A percentile compares a stretch with the other conserved stretches of the same genome.
These are phyloP conservation scores for Brassica carinata DNA, from an alignment of 345 rosid species.

Conservation along the genomic window DNA sequence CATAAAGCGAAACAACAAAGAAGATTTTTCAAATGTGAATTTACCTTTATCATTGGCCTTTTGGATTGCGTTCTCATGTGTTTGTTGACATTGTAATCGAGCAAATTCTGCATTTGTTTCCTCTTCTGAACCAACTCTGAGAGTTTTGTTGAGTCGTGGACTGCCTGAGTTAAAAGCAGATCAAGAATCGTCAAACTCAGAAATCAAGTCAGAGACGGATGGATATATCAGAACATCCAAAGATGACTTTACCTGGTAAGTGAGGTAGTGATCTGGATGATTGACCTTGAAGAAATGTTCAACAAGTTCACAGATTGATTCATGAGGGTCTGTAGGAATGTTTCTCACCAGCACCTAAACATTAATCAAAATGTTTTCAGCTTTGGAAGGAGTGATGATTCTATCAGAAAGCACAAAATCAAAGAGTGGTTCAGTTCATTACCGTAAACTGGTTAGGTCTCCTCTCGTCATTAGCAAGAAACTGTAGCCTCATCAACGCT, in stretches of 20 bases:
- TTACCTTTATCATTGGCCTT: conserved; percentile 65
- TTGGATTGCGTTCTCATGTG: conserved; percentile 52
- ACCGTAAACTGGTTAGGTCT: conserved; percentile 88
- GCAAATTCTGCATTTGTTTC: conserved; percentile 75
- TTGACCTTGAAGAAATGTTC: conserved; percentile 90
- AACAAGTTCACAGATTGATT: conserved; percentile 75
- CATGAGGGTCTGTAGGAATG: conserved; percentile 87
- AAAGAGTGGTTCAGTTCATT: conserved; percentile 14
- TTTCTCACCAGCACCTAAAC: conserved; percentile 76
- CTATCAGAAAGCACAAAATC: background rate
- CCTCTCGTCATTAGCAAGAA: conserved; percentile 76
- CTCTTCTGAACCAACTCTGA: conserved; percentile 60
- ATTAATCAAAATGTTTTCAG: conserved; percentile 6
- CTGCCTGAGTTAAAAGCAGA: conserved; percentile 43
- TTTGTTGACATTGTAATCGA: conserved; percentile 71
- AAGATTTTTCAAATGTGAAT: background rate
- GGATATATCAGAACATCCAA: background rate
- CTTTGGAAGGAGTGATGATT: background rate
- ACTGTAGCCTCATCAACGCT: conserved; percentile 81
- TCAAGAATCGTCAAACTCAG: background rate
- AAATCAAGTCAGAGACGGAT: background rate
- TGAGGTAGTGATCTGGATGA: conserved; percentile 80
- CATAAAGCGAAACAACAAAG: background rate
- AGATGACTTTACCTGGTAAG: conserved; percentile 66
- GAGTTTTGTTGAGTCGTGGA: conserved; percentile 72